Evolutionary conservation across 2,329 filamentous ascomycete species (phyloP).

Genomic region (Cercospora canescens): DNA sequence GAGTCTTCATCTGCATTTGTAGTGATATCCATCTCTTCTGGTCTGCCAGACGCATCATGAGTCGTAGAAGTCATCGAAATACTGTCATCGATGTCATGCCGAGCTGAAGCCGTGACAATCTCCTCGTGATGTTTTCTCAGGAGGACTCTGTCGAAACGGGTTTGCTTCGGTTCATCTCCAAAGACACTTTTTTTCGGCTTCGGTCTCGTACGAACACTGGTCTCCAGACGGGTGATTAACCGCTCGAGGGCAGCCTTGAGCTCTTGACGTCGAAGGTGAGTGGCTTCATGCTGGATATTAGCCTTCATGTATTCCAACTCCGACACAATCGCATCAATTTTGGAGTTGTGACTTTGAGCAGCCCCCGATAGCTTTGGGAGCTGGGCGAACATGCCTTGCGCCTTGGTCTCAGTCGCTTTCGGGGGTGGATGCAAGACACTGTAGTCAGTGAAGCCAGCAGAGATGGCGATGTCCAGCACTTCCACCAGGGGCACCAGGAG

Average conservation of each 20-base stretch:
- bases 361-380: conserved; percentile 27
- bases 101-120: background rate
- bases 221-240: conserved; percentile 70
- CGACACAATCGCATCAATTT: conserved; percentile 66
- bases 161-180: conserved; percentile 3
- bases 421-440: conserved; percentile 20
- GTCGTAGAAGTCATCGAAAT: background rate
- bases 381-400: conserved; percentile 16
- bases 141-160: background rate
- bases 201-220: conserved; percentile 65
- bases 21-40: background rate
- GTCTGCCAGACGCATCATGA: background rate
- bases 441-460: conserved; percentile 55
- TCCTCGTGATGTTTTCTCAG: background rate
- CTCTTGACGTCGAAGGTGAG: conserved; percentile 71
- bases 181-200: conserved; percentile 36
- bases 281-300: conserved; percentile 53
- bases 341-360: conserved; percentile 63
- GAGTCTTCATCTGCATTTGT: background rate
- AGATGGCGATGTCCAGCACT: conserved; percentile 74
- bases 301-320: conserved; percentile 51
- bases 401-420: background rate
- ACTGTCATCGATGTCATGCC: background rate
- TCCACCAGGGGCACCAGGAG: conserved; percentile 65
- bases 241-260: conserved; percentile 75